Evolutionary conservation across 2,329 filamentous ascomycete genomes (phyloP), one percentile per base, ranked within the genome.

Genomic region (Epichloe gansuensis): DNA sequence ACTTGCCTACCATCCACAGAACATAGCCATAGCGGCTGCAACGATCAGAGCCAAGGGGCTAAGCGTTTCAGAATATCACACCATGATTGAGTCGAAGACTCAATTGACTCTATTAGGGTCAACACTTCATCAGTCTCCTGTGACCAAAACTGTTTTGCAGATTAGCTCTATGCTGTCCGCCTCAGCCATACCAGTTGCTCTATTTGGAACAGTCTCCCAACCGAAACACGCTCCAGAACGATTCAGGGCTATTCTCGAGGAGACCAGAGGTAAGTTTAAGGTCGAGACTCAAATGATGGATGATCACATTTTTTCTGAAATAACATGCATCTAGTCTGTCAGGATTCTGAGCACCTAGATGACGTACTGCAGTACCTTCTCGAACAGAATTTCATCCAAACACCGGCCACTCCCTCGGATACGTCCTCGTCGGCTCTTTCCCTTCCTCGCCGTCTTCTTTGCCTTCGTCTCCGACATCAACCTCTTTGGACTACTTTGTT

Each of bases 121-220:
- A 8, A 57, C 57, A 4, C 56, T 63, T 31, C 54, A 61, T 41
- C 59, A 61, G 39, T 62, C 59, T 7, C 60, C 60, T 3, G 52
- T 60, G 4, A 60, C 59, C 8, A 54, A 56, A 39, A 57, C 55
- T 8, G 52, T 63, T 15, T 47, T 62, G 31, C 55, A 57, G n/a
- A 56, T 61, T 43, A 62, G 60, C 48, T 53, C 59, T 9, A 61
- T 63, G 60, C 55, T 63, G n/a, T 60, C 60, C 1, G 48, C 50
- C 2, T 56, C 57, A 3, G 54, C 54, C 8, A 60, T 63, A 46
- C 61, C 61, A 2, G 57, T 59, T 7, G 41, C 56, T 21, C 48
- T 62, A 25, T 60, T 62, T 50, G 51, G 38, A 21, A 41, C 46
- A 17, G 43, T 54, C 12, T 52, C 50, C n/a, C 49, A 17, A n/a